These are phyloP conservation scores for Nakaseomyces kungkrabaensis DNA, from an alignment of 1,139 yeast species.

Conservation along the genomic window DNA sequence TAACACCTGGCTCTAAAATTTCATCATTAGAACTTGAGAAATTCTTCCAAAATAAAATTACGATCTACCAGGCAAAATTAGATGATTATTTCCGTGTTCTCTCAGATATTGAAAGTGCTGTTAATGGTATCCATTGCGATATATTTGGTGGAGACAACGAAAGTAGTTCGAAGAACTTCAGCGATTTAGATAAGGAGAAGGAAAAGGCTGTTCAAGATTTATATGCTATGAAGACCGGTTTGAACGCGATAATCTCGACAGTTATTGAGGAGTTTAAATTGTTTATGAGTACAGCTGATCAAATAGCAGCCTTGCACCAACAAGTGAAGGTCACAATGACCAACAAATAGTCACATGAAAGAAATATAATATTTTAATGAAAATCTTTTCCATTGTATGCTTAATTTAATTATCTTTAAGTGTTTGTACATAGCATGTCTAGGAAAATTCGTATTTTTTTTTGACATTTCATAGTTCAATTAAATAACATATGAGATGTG, in stretches of 20 bases:
- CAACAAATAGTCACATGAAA: neutral
- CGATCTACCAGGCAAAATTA: conserved; percentile 45
- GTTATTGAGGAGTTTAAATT: conserved; percentile 72
- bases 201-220: conserved; percentile 9
- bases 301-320: conserved; percentile 82
- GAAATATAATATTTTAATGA: neutral
- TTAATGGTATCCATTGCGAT: conserved; percentile 55
- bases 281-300: conserved; percentile 86
- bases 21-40: conserved; percentile 47
- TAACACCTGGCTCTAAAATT: conserved; percentile 57
- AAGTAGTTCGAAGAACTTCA: conserved; percentile 6
- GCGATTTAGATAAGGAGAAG: conserved; percentile 2
- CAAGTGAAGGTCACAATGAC: conserved; percentile 39
- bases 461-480: too few relatives aligned
- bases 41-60: conserved; percentile 45
- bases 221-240: conserved; percentile 20
- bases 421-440: too few relatives aligned
- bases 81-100: conserved; percentile 57
- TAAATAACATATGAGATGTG: too few relatives aligned
- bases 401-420: too few relatives aligned
- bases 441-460: too few relatives aligned
- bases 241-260: conserved; percentile 34
- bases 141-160: conserved; percentile 18
- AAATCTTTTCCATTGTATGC: too few relatives aligned
- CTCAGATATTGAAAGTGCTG: conserved; percentile 63